A percentile compares a stretch with the other conserved stretches of the same genome.
Evolutionary conservation across 768 basidiomycete species (phyloP).

Genomic region (Daedaleopsis sinensis): DNA sequence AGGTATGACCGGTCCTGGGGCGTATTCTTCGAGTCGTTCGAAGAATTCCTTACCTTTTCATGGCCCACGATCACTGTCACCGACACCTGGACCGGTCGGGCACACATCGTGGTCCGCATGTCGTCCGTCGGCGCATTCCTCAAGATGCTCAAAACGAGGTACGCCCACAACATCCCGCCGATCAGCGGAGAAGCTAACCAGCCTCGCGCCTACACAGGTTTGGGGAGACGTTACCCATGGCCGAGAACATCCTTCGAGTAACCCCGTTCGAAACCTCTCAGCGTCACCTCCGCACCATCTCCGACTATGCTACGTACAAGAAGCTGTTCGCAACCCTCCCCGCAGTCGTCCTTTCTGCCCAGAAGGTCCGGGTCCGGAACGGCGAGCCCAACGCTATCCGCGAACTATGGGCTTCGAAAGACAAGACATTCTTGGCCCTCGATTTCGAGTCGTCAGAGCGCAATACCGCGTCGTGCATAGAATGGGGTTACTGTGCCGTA

Average conservation of each 20-base stretch:
- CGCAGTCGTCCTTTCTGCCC: slow-evolving; percentile 64
- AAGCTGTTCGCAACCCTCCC: slow-evolving; percentile 73
- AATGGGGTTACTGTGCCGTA: slow-evolving; percentile 84
- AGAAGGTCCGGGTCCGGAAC: slow-evolving; percentile 62
- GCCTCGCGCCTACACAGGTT: slow-evolving; percentile 55
- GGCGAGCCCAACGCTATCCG: slow-evolving; percentile 69
- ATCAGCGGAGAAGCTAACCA: background rate
- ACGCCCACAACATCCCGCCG: background rate
- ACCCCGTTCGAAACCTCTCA: slow-evolving; percentile 68
- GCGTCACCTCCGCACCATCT: slow-evolving; percentile 71
- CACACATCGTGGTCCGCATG: slow-evolving; percentile 80
- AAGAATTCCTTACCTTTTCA: slow-evolving; percentile 77
- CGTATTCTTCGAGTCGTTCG: slow-evolving; percentile 75
- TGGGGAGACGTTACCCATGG: slow-evolving; percentile 72
- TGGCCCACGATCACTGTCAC: slow-evolving; percentile 85
- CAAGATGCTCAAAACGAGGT: slow-evolving; percentile 87
- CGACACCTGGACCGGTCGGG: slow-evolving; percentile 67
- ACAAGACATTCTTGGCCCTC: slow-evolving; percentile 76
- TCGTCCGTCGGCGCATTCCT: slow-evolving; percentile 74
- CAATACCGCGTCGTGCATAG: slow-evolving; percentile 66
- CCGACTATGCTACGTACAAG: slow-evolving; percentile 69
- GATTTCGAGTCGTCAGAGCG: slow-evolving; percentile 79
- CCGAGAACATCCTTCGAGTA: slow-evolving; percentile 72
- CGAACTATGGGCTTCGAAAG: slow-evolving; percentile 67
- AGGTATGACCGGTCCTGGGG: slow-evolving; percentile 87